Percentiles rank a stretch among this genome's conserved stretches.
phyloP scores from a whole-genome alignment of 1,284 basidiomycete genomes.

The Pyrrhoderma noxium region DNA sequence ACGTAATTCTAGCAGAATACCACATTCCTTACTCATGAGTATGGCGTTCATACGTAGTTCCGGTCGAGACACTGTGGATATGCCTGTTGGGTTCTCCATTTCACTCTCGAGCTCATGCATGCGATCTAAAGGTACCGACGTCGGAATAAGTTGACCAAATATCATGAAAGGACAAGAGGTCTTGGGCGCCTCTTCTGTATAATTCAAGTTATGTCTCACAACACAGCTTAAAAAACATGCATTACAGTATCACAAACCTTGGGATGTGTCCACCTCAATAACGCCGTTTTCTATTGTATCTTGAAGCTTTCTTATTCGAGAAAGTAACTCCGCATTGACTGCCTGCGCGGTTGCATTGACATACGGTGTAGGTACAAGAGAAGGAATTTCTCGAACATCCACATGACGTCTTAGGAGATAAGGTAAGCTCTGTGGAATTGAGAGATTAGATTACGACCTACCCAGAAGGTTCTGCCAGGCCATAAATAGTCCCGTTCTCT shows the following conservation, averaged over 20 bases:
- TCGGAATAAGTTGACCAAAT: constrained; percentile 52
- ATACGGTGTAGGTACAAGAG: constrained; percentile 46
- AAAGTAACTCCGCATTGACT: constrained; percentile 58
- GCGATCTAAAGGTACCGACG: constrained; percentile 39
- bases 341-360: constrained; percentile 57
- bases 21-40: constrained; percentile 72
- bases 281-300: constrained; percentile 56
- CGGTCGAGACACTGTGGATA: constrained; percentile 48
- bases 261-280: constrained; percentile 40
- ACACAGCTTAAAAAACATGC: not conserved
- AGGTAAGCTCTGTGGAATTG: constrained; percentile 11
- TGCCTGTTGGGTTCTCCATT: constrained; percentile 62
- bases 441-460: constrained; percentile 27
- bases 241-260: constrained; percentile 34
- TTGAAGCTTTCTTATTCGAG: constrained; percentile 52
- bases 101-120: constrained; percentile 69
- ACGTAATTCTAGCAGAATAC: constrained; percentile 59
- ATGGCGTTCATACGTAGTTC: constrained; percentile 54
- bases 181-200: constrained; percentile 40
- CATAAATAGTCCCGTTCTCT: constrained; percentile 71
- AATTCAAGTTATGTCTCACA: not conserved
- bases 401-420: constrained; percentile 39
- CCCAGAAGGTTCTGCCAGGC: constrained; percentile 63
- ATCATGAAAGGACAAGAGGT: constrained; percentile 59
- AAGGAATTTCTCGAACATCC: constrained; percentile 63